Percentiles rank a stretch among this genome's conserved stretches.
phyloP scores from a whole-genome alignment of 1,284 basidiomycete genomes.

The Rhodofomes roseus region DNA sequence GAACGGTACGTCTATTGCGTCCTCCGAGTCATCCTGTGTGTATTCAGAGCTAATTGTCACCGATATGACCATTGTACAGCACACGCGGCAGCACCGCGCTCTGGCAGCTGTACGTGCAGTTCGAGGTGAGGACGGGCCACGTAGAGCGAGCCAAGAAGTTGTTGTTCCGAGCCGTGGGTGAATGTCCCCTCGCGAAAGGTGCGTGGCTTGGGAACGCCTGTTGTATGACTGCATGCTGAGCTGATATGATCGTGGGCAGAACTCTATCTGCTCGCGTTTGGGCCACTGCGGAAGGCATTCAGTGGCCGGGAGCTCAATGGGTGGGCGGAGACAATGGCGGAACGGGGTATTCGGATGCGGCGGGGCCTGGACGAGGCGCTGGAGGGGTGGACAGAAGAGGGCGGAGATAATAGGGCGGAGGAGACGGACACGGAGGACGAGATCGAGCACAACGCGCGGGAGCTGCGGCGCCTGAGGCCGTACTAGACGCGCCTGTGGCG shows the following conservation, averaged over 20 bases:
- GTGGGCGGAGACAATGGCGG: slow-evolving; percentile 77
- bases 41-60: neutral
- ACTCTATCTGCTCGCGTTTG: slow-evolving; percentile 85
- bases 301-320: slow-evolving; percentile 61
- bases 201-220: slow-evolving; percentile 3
- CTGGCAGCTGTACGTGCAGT: slow-evolving; percentile 81
- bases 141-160: slow-evolving; percentile 69
- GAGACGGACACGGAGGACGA: slow-evolving; percentile 44
- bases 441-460: slow-evolving; percentile 56
- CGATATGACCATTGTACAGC: slow-evolving; percentile 35
- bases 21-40: neutral
- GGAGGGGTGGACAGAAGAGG: slow-evolving; percentile 34
- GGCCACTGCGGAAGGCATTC: slow-evolving; percentile 68
- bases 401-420: slow-evolving; percentile 24
- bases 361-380: slow-evolving; percentile 62
- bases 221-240: slow-evolving; percentile 5
- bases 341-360: slow-evolving; percentile 75
- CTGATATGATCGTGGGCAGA: slow-evolving; percentile 42
- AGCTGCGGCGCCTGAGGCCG: slow-evolving; percentile 61
- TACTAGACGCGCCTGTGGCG: slow-evolving; percentile 34
- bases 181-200: slow-evolving; percentile 83
- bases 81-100: slow-evolving; percentile 64
- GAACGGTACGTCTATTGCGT: slow-evolving; percentile 50
- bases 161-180: slow-evolving; percentile 77
- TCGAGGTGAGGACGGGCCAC: slow-evolving; percentile 70